Conservation (phyloP, 1,284 basidiomycete genomes). For the Ganoderma lingzhi region DNA sequence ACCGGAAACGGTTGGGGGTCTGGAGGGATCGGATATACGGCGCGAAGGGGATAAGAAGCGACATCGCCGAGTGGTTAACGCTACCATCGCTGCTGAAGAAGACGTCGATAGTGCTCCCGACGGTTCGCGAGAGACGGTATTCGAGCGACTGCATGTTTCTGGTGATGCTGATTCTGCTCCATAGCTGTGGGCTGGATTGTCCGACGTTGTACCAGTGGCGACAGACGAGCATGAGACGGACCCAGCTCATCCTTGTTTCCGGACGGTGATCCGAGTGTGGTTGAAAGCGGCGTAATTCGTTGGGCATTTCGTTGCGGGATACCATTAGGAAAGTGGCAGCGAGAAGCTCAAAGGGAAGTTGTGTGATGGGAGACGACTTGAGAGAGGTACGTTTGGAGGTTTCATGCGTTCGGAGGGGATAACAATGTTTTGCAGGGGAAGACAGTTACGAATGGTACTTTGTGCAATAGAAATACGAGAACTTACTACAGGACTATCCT, state of each 20-base stretch:
- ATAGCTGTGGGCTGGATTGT: not conserved
- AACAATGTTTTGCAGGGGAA: not conserved
- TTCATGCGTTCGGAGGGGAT: not conserved
- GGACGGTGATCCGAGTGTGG: too few species aligned
- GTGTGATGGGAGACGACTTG: not conserved
- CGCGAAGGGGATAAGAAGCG: not conserved
- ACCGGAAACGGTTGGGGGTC: not conserved
- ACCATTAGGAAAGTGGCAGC: not conserved
- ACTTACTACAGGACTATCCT: not conserved
- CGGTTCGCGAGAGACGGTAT: not conserved
- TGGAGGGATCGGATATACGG: not conserved
- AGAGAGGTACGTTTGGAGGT: not conserved
- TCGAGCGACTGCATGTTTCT: not conserved
- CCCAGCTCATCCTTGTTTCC: not conserved
- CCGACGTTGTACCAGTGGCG: not conserved
- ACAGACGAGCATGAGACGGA: not conserved
- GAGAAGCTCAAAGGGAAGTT: not conserved
- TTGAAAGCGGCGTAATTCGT: not conserved
- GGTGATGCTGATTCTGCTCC: slow-evolving; percentile 1
- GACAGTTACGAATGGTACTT: not conserved
- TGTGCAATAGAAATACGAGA: not conserved
- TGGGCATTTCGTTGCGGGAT: not conserved
- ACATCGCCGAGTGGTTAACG: not conserved
- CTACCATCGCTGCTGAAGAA: not conserved
- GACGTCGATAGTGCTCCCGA: not conserved